phyloP scores from a whole-genome alignment of 2,329 filamentous ascomycete genomes.

The Talaromyces sp. region DNA sequence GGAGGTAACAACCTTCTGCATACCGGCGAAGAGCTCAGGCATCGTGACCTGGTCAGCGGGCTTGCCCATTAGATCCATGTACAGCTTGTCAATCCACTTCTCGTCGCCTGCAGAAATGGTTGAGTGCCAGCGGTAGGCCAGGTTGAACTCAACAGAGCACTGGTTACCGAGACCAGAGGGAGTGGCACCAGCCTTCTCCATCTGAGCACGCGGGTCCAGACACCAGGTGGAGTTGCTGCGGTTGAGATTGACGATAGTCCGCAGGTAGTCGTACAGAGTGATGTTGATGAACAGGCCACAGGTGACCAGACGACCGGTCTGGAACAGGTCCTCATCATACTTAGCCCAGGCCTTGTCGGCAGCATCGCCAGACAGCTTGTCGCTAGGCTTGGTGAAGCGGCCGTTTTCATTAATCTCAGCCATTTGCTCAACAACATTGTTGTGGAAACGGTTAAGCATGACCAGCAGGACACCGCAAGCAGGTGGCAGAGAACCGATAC shows the following conservation, averaged over 20 bases:
- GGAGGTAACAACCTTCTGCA: constrained; percentile 64
- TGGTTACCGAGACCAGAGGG: constrained; percentile 77
- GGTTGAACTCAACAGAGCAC: constrained; percentile 85
- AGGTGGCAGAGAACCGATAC: constrained; percentile 70
- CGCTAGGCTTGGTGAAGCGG: constrained; percentile 69
- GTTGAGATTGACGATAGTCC: constrained; percentile 75
- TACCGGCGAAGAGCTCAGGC: constrained; percentile 63
- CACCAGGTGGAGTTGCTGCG: constrained; percentile 77
- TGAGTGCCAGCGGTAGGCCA: constrained; percentile 87
- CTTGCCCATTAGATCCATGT: constrained; percentile 64
- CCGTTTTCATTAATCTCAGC: constrained; percentile 83
- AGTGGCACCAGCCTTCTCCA: constrained; percentile 62
- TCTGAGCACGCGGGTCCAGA: constrained; percentile 73
- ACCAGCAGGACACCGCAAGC: constrained; percentile 71
- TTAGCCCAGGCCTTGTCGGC: constrained; percentile 61
- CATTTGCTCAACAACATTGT: constrained; percentile 77
- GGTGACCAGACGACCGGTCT: constrained; percentile 73
- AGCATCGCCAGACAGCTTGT: constrained; percentile 54
- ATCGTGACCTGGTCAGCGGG: constrained; percentile 59
- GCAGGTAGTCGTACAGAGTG: constrained; percentile 74
- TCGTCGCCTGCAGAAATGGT: constrained; percentile 76
- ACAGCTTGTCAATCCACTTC: constrained; percentile 75
- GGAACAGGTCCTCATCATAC: constrained; percentile 77
- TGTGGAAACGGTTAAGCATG: constrained; percentile 79
- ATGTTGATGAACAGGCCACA: constrained; percentile 79